Percentiles rank a stretch among this genome's conserved stretches.
Conservation (phyloP, 2,329 filamentous ascomycete genomes). For the Neonectria coccinea region DNA sequence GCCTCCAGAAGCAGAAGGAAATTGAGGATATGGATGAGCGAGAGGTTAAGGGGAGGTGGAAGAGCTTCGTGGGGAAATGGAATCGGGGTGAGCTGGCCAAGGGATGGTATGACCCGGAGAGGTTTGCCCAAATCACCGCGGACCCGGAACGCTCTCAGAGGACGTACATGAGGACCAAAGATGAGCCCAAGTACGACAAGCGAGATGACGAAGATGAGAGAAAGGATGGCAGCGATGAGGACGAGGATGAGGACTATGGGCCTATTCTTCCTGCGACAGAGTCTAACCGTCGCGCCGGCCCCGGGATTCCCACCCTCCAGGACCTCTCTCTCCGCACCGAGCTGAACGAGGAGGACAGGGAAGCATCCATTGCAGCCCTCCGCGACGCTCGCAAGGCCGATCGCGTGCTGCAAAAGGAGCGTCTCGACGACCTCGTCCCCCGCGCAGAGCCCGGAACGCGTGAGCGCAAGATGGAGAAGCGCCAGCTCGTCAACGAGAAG, state of each 20-base stretch:
- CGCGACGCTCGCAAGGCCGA: conserved; percentile 73
- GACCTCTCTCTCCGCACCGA: conserved; percentile 76
- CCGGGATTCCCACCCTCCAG: conserved; percentile 76
- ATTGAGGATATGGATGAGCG: conserved; percentile 76
- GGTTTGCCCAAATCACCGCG: conserved; percentile 60
- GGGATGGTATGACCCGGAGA: conserved; percentile 91
- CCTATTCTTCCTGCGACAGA: conserved; percentile 47
- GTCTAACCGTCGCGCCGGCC: conserved; percentile 54
- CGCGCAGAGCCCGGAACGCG: conserved; percentile 85
- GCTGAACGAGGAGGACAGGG: conserved; percentile 61
- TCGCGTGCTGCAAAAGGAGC: conserved; percentile 74
- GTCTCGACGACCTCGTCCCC: conserved; percentile 83
- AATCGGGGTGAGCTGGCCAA: conserved; percentile 88
- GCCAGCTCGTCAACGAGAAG: conserved; percentile 75
- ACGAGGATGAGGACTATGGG: conserved; percentile 66
- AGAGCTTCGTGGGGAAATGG: conserved; percentile 93
- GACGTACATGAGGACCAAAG: conserved; percentile 21
- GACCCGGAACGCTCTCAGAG: conserved; percentile 23
- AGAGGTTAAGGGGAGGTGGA: conserved; percentile 89
- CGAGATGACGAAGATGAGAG: conserved; percentile 22
- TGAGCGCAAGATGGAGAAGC: conserved; percentile 90
- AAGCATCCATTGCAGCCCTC: conserved; percentile 65
- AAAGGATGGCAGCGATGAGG: conserved; percentile 37
- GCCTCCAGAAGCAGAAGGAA: conserved; percentile 84
- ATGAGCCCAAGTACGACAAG: conserved; percentile 22